Conservation (phyloP, 805 yeast species). For the Scheffersomyces lignosus region DNA sequence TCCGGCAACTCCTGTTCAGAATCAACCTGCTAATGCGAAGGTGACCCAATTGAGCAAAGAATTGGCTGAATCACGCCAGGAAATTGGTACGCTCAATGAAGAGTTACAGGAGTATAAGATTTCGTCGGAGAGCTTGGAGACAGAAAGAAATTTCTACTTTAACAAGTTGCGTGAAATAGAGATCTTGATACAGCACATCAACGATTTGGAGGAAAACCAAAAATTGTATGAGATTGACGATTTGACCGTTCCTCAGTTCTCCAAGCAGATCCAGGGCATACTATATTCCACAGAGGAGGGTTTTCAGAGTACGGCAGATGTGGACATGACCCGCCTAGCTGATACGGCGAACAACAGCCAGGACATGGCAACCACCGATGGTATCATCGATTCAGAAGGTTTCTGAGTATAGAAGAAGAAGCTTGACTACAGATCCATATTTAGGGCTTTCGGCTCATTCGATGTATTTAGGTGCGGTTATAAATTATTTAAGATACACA, state of each 20-base stretch:
- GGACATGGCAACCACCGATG: no score
- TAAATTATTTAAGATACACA: no score
- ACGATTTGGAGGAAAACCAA: constrained; percentile 17
- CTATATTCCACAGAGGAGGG: constrained; percentile 84
- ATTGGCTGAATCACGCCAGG: constrained; percentile 43
- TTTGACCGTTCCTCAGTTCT: constrained; percentile 26
- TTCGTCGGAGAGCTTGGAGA: constrained; percentile 65
- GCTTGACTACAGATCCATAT: no score
- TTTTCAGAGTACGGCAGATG: constrained; percentile 48
- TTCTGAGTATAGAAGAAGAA: no score
- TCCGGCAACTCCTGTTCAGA: constrained; percentile 3
- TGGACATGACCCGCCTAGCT: no score
- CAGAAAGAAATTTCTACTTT: constrained; percentile 89
- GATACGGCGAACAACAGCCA: no score
- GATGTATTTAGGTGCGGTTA: no score
- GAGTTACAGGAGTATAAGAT: constrained; percentile 59
- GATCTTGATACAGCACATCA: constrained; percentile 62
- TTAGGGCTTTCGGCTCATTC: no score
- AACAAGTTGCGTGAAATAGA: constrained; percentile 88
- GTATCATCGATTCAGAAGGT: no score
- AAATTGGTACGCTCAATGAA: constrained; percentile 40
- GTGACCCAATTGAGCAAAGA: constrained; percentile 32
- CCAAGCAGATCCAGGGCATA: constrained; percentile 67
- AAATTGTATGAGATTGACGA: constrained; percentile 44
- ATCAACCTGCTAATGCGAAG: constrained; percentile 2